Conservation (phyloP, 257 asterid genomes). For the Lavandula angustifolia region DNA sequence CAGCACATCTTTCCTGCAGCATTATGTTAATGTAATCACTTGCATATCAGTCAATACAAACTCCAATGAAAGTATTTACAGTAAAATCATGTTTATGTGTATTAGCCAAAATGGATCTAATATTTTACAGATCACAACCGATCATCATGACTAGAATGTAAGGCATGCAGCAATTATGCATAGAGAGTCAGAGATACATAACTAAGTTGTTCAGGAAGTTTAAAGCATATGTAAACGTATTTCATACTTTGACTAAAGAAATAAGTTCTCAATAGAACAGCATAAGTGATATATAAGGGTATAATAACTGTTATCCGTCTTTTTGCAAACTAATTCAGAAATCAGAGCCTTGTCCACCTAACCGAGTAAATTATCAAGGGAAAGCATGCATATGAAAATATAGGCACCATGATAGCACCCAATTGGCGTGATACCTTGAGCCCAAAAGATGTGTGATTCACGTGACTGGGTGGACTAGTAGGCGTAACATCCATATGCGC, state of each 20-base stretch:
- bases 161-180: too few species aligned
- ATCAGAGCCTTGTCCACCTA: neutral
- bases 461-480: constrained; percentile 77
- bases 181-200: too few species aligned
- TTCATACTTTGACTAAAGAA: too few species aligned
- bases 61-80: constrained; percentile 24
- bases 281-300: too few species aligned
- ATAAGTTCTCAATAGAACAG: too few species aligned
- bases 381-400: constrained; percentile 20
- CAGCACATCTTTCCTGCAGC: constrained; percentile 99
- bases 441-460: constrained; percentile 56
- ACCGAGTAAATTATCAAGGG: neutral
- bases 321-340: too few species aligned
- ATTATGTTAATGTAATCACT: constrained; percentile 37
- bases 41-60: constrained; percentile 29
- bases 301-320: too few species aligned
- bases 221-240: too few species aligned
- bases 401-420: constrained; percentile 13
- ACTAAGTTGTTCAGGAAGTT: too few species aligned
- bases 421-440: constrained; percentile 69
- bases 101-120: constrained; percentile 20
- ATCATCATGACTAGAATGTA: too few species aligned
- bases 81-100: neutral
- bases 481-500: constrained; percentile 86
- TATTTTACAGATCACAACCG: constrained; percentile 13